Conservation (phyloP, 1,284 basidiomycete species). For the Malassezia yamatoensis region DNA sequence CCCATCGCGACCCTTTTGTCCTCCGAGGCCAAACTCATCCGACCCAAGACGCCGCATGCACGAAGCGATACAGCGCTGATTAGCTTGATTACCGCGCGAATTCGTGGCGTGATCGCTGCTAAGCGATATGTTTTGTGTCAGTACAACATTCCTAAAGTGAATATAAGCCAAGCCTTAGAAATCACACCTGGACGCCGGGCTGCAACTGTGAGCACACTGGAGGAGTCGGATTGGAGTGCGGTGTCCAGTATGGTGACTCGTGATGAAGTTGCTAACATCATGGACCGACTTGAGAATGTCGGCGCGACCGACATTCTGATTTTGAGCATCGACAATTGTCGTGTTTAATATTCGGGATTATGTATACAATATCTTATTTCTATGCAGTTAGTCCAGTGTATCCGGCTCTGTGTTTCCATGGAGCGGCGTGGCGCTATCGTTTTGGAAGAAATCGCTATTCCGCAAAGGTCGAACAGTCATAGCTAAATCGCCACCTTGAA, state of each 20-base stretch:
- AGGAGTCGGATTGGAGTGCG: constrained; percentile 72
- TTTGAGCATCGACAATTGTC: constrained; percentile 82
- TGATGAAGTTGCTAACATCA: constrained; percentile 68
- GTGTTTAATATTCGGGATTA: constrained; percentile 56
- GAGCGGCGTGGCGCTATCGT: constrained; percentile 28
- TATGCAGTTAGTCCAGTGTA: constrained; percentile 22
- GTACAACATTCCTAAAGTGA: constrained; percentile 71
- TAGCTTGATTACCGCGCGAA: constrained; percentile 70
- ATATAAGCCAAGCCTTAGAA: constrained; percentile 58
- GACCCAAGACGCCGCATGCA: constrained; percentile 61
- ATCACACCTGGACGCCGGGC: constrained; percentile 84
- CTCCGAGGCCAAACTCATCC: constrained; percentile 89
- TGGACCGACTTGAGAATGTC: constrained; percentile 72
- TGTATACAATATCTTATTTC: not conserved
- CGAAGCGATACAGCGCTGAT: constrained; percentile 59
- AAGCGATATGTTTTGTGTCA: constrained; percentile 76
- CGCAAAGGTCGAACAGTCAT: constrained; percentile 26
- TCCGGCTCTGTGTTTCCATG: constrained; percentile 28
- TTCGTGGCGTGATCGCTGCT: constrained; percentile 86
- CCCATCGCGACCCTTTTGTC: constrained; percentile 69
- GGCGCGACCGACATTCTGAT: constrained; percentile 86
- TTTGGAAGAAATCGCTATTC: constrained; percentile 42
- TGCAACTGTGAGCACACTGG: constrained; percentile 78
- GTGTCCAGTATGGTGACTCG: constrained; percentile 88
- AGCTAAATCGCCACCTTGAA: constrained; percentile 1